Base-by-base conservation (phyloP, 2,329 filamentous ascomycete genomes). In the Paecilomyces dactylethromorphus region DNA sequence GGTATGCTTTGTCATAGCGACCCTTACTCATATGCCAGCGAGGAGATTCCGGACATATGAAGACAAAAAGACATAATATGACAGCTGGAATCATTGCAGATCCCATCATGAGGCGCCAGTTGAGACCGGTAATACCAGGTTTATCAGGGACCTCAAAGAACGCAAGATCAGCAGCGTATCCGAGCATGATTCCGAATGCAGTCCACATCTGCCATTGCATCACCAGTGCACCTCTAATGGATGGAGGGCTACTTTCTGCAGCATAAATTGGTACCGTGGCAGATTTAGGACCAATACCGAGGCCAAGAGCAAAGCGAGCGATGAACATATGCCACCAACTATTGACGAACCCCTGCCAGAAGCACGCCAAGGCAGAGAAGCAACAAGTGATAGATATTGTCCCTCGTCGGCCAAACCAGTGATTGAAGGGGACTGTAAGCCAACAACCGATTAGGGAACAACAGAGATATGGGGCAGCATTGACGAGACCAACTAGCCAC, bases 321-420 rank as follows among this genome's bases (percentile, higher is more conserved):
- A 84, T 80, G 59, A 94, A 81, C 64, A 92, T 83, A 66, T 90
- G 84, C 69, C 79, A 81, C 89, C 89, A 93, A 0, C 82, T 86
- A 61, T 88, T 84, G 57, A 86, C 84, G 63, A 91, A 88, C 0
- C 84, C 81, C 67, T 83, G 79, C 82, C 82, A 84, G 33, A 81
- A 70, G 62, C 76, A 80, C 10, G 80, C 74, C 18, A 79, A 68
- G 7, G 76, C 77, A n/a, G 87, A 89, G 69, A 92, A 87, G 62
- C 89, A 83, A 53, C 88, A 90, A 5, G 89, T 86, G 58, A 90
- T 76, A 73, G 91, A 92, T 62, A 93, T 92, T 18, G 87, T 90
- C 12, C 89, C 88, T 2, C 87, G 81, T 54, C 88, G 84, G 12
- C 89, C 89, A 62, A 91, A 87, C 60, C 69, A 77, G 58, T 85